Base-by-base conservation (phyloP, 805 yeast species). In the Yarrowia deformans region DNA sequence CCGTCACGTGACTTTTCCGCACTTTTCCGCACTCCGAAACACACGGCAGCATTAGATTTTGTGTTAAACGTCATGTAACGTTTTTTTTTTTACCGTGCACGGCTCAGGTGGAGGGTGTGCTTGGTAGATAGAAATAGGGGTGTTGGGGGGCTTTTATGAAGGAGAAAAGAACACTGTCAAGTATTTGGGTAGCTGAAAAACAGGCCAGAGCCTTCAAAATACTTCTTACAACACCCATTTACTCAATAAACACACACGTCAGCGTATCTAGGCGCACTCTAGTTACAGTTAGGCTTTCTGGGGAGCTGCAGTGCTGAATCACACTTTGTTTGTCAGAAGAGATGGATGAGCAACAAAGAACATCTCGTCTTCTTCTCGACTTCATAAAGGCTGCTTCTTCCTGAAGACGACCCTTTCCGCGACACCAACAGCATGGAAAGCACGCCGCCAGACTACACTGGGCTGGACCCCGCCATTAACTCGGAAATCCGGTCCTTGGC, bases 401-500 rank as follows among this genome's bases (percentile, higher is more conserved):
- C 40, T 1, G 14, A 16, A 29, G 16, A 4, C 3, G 8, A 8
- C 13, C n/a, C 23, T 10, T n/a, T 23, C 34, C 8, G 3, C 12
- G 18, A 18, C 43, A n/a, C 48, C 16, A 14, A 23, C 23, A 29
- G 16, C 23, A 56, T 56, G 63, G 48, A 56, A 56, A 40, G 12
- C 19, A 56, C 63, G 3, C 63, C 63, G 2, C 48, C 63, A 10
- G 63, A 56, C 14, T 56, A 56, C 19, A 56, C 46, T 6, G 63
- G 63, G 10, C 37, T 56, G 48, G 63, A 56, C 9, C 63, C 63
- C 10, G 39, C 48, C 19, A 56, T 56, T 29, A 54, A 60, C 34
- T 34, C 54, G 3, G 67, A 60, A 42, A 60, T 60, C 42, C n/a
- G 67, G 5, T 60, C 67, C 8, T 19, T 60, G 4, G 67, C 67